Evolutionary conservation across 2,329 filamentous ascomycete species (phyloP).

Genomic region (Fusarium metavorans): DNA sequence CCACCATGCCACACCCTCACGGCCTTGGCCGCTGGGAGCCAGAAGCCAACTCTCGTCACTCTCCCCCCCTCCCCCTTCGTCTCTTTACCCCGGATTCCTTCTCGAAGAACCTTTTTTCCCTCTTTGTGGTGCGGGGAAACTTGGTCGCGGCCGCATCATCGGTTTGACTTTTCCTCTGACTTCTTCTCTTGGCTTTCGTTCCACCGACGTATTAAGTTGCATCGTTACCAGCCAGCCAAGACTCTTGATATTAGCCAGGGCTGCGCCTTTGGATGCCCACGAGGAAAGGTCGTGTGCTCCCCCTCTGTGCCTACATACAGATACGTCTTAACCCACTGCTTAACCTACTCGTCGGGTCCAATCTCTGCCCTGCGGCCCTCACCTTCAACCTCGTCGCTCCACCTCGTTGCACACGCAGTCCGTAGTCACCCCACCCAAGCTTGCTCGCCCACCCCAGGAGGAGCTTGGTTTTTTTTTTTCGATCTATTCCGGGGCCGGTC

Average conservation of each 20-base stretch:
- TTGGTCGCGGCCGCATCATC: slow-evolving; percentile 9
- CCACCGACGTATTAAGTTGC: not conserved
- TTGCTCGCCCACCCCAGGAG: not conserved
- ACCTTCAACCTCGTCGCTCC: slow-evolving; percentile 4
- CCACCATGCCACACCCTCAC: slow-evolving; percentile 35
- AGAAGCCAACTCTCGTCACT: not conserved
- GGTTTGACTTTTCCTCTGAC: slow-evolving; percentile 10
- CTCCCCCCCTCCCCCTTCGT: not conserved
- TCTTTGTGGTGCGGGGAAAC: slow-evolving; percentile 21
- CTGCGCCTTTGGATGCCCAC: not conserved
- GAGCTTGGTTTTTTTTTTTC: not conserved
- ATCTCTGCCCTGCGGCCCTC: slow-evolving; percentile 5
- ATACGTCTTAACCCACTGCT: not conserved
- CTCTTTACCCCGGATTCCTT: slow-evolving; percentile 40
- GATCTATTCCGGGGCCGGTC: not conserved
- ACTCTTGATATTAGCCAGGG: not conserved
- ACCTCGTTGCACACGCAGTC: slow-evolving; percentile 11
- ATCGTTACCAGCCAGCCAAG: not conserved
- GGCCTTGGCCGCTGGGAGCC: slow-evolving; percentile 8
- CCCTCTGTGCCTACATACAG: not conserved
- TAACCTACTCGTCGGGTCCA: not conserved
- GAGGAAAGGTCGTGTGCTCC: not conserved
- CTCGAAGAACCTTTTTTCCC: slow-evolving; percentile 9
- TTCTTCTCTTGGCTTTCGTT: slow-evolving; percentile 6
- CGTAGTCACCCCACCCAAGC: not conserved